Base-by-base conservation (phyloP, 345 rosid genomes). In the Gossypium rotundifolium region DNA sequence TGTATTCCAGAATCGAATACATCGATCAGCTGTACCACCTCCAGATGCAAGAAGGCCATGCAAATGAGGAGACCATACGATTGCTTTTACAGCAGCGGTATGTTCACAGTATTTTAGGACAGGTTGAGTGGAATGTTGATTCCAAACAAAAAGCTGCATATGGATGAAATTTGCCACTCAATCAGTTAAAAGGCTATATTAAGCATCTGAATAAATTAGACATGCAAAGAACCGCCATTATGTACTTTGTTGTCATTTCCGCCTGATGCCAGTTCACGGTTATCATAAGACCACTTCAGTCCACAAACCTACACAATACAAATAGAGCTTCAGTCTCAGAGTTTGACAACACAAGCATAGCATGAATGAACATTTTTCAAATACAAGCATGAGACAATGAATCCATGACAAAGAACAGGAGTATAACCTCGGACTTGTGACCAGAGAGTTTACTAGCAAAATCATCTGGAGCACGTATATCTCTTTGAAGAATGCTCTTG, bases 51-150 rank as follows among this genome's bases (percentile, higher is more conserved):
- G 97, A 79, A 96, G 91, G 62, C 98, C 99, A 51, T 91, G 88
- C 71, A 93, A 89, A 88, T 93, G 98, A 1, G 99, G 99, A 11
- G 99, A 96, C 99, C 99, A 96, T 1, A 98, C 96, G 80, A 96
- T 96, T 71, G 99, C 99, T 87, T 96, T 96, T 40, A 96, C 99
- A 40, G 99, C 99, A 33, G 99, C 99, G 20, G 93, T 83, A 81
- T 96, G 99, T 71, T 90, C 99, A 76, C 92, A 84, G 84, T 85
- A 96, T 84, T 87, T 96, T 75, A 96, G 77, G 51, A 93, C 86
- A 42, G 99, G 98, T 61, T 96, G 96, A 74, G 89, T 90, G 75
- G 99, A 90, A 76, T 88, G 96, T 80, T 93, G 97, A 79, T 93
- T 96, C 99, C 99, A 96, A 74, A 96, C 94, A 80, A 93, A 88